These are phyloP conservation scores for Pseudocercospora ulei DNA, from an alignment of 2,329 filamentous ascomycete species.

Conservation along the genomic window DNA sequence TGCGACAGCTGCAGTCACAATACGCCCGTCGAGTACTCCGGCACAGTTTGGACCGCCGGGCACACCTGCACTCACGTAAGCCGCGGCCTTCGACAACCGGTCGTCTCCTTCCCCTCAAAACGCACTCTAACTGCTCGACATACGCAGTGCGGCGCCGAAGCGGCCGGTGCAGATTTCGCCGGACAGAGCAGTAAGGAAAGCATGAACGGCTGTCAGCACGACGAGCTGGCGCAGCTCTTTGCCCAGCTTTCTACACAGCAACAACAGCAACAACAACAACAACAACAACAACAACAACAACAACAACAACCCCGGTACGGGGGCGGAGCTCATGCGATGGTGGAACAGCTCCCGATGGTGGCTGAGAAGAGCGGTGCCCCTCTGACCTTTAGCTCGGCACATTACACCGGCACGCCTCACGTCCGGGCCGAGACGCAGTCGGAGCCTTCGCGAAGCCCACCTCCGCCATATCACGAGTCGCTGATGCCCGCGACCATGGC, in stretches of 20 bases:
- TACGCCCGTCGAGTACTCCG: constrained; percentile 36
- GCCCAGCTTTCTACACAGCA: constrained; percentile 43
- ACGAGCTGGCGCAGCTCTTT: constrained; percentile 75
- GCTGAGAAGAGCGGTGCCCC: constrained; percentile 33
- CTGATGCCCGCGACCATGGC: constrained; percentile 28
- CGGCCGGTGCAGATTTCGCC: constrained; percentile 39
- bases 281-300: constrained; percentile 51
- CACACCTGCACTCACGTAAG: constrained; percentile 43
- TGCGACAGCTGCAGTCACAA: constrained; percentile 30
- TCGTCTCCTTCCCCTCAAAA: constrained; percentile 13
- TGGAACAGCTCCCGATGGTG: constrained; percentile 18
- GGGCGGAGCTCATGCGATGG: constrained; percentile 11
- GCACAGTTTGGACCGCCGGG: constrained; percentile 39
- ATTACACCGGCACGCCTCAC: constrained; percentile 76
- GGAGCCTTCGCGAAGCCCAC: constrained; percentile 30
- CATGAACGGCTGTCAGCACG: constrained; percentile 54
- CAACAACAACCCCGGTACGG: constrained; percentile 24
- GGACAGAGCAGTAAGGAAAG: constrained; percentile 36
- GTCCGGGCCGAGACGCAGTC: constrained; percentile 40
- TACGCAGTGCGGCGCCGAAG: constrained; percentile 38
- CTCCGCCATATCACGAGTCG: constrained; percentile 29
- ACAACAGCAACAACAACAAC: constrained; percentile 48
- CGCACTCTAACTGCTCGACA: constrained; percentile 22
- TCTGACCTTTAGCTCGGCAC: constrained; percentile 67
- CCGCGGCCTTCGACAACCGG: constrained; percentile 22